phyloP scores from a whole-genome alignment of 306 rosid species.

The Phaseolus lunatus region DNA sequence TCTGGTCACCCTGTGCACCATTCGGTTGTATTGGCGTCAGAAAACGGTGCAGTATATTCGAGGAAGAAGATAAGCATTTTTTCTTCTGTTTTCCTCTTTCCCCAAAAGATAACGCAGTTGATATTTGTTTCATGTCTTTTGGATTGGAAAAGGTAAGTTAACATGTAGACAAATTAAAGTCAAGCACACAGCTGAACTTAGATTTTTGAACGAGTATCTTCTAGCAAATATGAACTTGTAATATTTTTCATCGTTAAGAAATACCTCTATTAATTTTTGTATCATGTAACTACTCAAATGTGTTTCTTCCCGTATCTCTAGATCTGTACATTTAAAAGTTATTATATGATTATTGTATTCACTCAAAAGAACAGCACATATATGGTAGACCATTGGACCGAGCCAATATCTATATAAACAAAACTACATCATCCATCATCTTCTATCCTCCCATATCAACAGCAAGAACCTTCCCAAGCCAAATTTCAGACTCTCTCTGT shows the following conservation, averaged over 20 bases:
- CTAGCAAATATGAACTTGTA: background rate
- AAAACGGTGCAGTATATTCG: constrained; percentile 44
- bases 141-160: background rate
- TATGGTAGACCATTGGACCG: too few relatives aligned
- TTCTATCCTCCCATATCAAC: too few relatives aligned
- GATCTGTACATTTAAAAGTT: too few relatives aligned
- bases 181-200: constrained; percentile 16
- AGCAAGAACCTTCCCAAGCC: too few relatives aligned
- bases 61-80: background rate
- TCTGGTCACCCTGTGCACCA: background rate
- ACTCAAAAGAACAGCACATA: too few relatives aligned
- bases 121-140: background rate
- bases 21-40: constrained; percentile 44
- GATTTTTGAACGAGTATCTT: background rate
- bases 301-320: too few relatives aligned
- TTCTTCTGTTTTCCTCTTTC: background rate
- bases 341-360: too few relatives aligned
- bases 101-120: constrained; percentile 23
- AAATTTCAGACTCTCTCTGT: too few relatives aligned
- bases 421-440: too few relatives aligned
- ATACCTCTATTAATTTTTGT: background rate
- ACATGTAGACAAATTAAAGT: constrained; percentile 20
- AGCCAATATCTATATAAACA: too few relatives aligned
- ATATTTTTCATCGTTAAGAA: background rate
- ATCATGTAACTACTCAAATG: too few relatives aligned